A percentile compares a stretch with the other conserved stretches of the same genome.
Conservation (phyloP, 176 grass and related monocot genomes). For the Hordeum marinum region DNA sequence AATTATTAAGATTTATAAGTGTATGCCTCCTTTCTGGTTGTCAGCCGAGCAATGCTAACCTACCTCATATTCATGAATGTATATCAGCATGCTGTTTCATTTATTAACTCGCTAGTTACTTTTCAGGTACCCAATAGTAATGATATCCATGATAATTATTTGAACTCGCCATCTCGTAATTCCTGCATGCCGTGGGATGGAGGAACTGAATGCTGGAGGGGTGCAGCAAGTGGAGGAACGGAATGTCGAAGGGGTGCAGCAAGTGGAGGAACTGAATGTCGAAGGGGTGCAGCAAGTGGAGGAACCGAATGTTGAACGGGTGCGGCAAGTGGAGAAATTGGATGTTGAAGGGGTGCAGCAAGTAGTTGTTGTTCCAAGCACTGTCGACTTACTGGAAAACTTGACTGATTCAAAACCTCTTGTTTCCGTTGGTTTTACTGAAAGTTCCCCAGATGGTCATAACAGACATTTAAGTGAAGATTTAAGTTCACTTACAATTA, state of each 20-base stretch:
- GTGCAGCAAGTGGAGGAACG: constrained; percentile 16
- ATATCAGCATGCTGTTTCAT: not conserved
- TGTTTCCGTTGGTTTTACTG: constrained; percentile 2
- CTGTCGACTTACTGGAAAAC: not conserved
- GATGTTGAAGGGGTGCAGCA: not conserved
- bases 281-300: constrained; percentile 18
- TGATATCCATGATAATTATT: constrained; percentile 2
- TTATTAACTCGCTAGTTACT: constrained; percentile 1
- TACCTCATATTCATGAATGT: not conserved
- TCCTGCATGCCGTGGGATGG: constrained; percentile 33
- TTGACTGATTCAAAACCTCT: constrained; percentile 16
- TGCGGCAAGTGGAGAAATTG: constrained; percentile 14
- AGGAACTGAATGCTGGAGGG: constrained; percentile 14
- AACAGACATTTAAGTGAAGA: constrained; percentile 41
- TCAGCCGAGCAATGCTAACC: not conserved
- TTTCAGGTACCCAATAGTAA: not conserved
- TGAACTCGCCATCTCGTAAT: not conserved
- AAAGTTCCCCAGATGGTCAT: constrained; percentile 1
- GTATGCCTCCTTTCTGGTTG: not conserved
- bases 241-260: not conserved
- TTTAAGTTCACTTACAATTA: constrained; percentile 33
- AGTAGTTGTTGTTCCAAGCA: not conserved
- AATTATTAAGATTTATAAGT: not conserved
- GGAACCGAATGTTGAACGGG: constrained; percentile 3
- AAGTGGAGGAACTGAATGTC: constrained; percentile 25